Evolutionary conservation across 1,284 basidiomycete genomes (phyloP).

Genomic region (Cutaneotrichosporon sp.): DNA sequence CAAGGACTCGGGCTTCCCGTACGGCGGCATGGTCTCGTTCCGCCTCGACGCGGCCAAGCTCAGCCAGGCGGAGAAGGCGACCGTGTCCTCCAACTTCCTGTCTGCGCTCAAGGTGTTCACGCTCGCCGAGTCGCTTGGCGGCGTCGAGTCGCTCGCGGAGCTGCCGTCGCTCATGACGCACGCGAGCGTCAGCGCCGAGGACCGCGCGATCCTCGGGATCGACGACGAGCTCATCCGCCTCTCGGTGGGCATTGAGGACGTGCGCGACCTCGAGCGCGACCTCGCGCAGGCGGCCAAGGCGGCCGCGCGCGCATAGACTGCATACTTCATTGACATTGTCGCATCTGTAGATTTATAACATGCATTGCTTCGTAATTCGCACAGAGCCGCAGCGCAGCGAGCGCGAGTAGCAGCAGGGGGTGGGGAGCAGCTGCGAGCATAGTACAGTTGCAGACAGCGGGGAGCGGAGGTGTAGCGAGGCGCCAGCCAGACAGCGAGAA

Average conservation of each 20-base stretch:
- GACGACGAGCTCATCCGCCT: slow-evolving; percentile 77
- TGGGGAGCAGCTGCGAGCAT: too few relatives aligned
- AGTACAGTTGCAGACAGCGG: too few relatives aligned
- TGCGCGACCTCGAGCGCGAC: slow-evolving; percentile 75
- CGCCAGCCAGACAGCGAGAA: too few relatives aligned
- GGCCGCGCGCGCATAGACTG: background rate
- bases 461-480: too few relatives aligned
- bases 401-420: too few relatives aligned
- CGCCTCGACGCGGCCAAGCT: slow-evolving; percentile 54
- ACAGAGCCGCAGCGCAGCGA: too few relatives aligned
- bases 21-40: slow-evolving; percentile 63
- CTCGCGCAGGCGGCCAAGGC: slow-evolving; percentile 65
- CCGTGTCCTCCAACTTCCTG: slow-evolving; percentile 61
- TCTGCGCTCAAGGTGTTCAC: slow-evolving; percentile 70
- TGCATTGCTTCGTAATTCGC: slow-evolving; percentile 5
- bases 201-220: slow-evolving; percentile 70
- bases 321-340: background rate
- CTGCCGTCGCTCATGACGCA: slow-evolving; percentile 78
- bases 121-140: slow-evolving; percentile 86
- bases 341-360: slow-evolving; percentile 6
- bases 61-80: slow-evolving; percentile 55
- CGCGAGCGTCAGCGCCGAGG: slow-evolving; percentile 23
- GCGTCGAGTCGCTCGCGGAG: slow-evolving; percentile 87
- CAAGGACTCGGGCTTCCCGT: slow-evolving; percentile 64
- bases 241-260: slow-evolving; percentile 87